Evolutionary conservation across 352 stramenopile genomes (phyloP).

Genomic region (Phytophthora pini): DNA sequence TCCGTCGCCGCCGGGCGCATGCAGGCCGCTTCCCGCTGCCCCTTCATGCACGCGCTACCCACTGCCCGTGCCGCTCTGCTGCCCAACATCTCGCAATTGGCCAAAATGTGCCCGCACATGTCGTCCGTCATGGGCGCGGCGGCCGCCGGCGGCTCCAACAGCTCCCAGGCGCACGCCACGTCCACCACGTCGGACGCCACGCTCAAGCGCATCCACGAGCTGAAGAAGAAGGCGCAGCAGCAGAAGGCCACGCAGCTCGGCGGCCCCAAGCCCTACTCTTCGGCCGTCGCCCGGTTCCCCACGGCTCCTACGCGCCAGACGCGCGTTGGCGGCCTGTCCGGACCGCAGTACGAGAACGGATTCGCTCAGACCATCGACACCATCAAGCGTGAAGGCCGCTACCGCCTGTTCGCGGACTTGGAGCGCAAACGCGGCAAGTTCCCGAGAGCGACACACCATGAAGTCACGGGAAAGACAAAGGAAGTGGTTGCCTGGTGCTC

Average conservation of each 20-base stretch:
- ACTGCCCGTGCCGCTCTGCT: constrained; percentile 76
- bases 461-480: constrained; percentile 70
- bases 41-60: constrained; percentile 85
- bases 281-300: constrained; percentile 60
- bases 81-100: constrained; percentile 87
- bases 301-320: constrained; percentile 61
- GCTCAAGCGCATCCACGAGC: constrained; percentile 71
- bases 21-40: constrained; percentile 78
- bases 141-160: constrained; percentile 43
- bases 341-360: constrained; percentile 69
- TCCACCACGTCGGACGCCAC: constrained; percentile 66
- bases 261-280: constrained; percentile 43
- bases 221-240: constrained; percentile 70
- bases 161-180: constrained; percentile 69
- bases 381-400: constrained; percentile 88
- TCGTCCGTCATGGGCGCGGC: constrained; percentile 77
- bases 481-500: constrained; percentile 91
- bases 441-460: constrained; percentile 80
- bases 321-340: constrained; percentile 66
- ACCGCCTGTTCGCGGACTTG: constrained; percentile 88
- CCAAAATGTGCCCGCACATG: constrained; percentile 90
- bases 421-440: constrained; percentile 89
- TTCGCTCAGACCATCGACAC: constrained; percentile 80
- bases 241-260: constrained; percentile 38
- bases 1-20: constrained; percentile 72